phyloP scores from a whole-genome alignment of 2,329 filamentous ascomycete species.

The Penicillium sp. region DNA sequence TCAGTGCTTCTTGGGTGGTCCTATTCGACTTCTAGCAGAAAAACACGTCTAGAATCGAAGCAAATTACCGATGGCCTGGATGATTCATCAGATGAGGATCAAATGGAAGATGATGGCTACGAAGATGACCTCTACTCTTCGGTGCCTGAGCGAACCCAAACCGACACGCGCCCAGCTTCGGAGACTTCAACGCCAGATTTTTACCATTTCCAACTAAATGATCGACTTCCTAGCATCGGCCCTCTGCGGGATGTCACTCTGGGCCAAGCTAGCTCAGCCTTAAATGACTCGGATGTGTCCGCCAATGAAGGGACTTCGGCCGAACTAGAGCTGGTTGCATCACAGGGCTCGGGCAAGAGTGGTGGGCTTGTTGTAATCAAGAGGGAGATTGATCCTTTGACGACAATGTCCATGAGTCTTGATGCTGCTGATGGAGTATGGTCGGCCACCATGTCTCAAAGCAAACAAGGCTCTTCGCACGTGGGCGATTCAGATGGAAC shows the following conservation, averaged over 20 bases:
- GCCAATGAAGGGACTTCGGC: slow-evolving; percentile 36
- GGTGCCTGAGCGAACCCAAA: slow-evolving; percentile 23
- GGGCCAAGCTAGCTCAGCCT: slow-evolving; percentile 54
- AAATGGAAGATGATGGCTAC: slow-evolving; percentile 61
- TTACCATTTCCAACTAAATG: slow-evolving; percentile 73
- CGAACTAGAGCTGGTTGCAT: slow-evolving; percentile 54
- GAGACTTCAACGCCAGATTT: slow-evolving; percentile 46
- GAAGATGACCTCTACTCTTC: slow-evolving; percentile 53
- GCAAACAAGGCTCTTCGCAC: slow-evolving; percentile 48
- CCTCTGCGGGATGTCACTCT: slow-evolving; percentile 75
- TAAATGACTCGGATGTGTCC: slow-evolving; percentile 48
- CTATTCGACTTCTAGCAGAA: slow-evolving; percentile 61
- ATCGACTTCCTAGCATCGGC: slow-evolving; percentile 73
- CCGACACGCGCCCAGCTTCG: slow-evolving; percentile 15
- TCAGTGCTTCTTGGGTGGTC: slow-evolving; percentile 81
- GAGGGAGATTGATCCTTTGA: slow-evolving; percentile 71
- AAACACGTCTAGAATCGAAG: slow-evolving; percentile 60
- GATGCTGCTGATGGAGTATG: slow-evolving; percentile 75
- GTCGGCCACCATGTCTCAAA: slow-evolving; percentile 64
- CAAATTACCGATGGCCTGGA: slow-evolving; percentile 50
- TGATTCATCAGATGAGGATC: slow-evolving; percentile 60
- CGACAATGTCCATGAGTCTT: slow-evolving; percentile 69
- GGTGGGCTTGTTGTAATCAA: slow-evolving; percentile 74
- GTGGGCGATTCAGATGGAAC: slow-evolving; percentile 53
- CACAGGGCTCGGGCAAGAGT: slow-evolving; percentile 57